Base-by-base conservation (phyloP, 2,329 filamentous ascomycete genomes). In the Verticillium isaacii region DNA sequence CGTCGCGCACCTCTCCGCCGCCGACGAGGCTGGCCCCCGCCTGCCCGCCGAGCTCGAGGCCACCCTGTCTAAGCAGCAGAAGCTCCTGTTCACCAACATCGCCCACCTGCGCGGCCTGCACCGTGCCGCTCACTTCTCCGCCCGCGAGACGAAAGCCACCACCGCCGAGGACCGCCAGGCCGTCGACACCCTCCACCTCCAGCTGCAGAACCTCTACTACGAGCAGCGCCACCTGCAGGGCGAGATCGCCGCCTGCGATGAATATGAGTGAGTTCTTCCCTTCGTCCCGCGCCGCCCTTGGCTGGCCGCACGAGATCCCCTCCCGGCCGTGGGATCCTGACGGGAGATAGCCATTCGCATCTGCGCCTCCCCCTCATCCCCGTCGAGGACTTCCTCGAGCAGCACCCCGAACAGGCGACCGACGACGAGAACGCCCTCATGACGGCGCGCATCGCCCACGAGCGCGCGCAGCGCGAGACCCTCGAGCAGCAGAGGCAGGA, bases 151-250 rank as follows among this genome's bases (percentile, higher is more conserved):
- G 15, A 98, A 98, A 74, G 82, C 90, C 60, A 82, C 87, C 68
- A 98, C 95, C 0, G 90, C 92, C 34, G 92, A 97, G 74, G 91
- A 90, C 57, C 87, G 93, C 57, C 91, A 94, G 69, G 92, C 97
- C 76, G 92, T 98, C 66, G 95, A 99, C 73, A 87, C 89, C 58
- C 82, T 99, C 64, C 93, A 98, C 73, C 82, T 99, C 41, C 91
- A 96, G 71, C 82, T 99, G 61, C 94, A 98, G 76, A 99, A 99
- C 71, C 80, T 99, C 8, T 96, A 95, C 74, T 99, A 99, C 72
- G 94, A 99, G 75, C 93, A 98, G 78, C 84, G 92, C 60, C 93
- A 97, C 75, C 79, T 99, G 60, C 87, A 91, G 66, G 91, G 91
- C 57, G 95, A 99, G 77, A 98, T 99, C 64, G 81, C 86, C 0